Base-by-base conservation (phyloP, 345 rosid species). In the Cardiospermum halicacabum region DNA sequence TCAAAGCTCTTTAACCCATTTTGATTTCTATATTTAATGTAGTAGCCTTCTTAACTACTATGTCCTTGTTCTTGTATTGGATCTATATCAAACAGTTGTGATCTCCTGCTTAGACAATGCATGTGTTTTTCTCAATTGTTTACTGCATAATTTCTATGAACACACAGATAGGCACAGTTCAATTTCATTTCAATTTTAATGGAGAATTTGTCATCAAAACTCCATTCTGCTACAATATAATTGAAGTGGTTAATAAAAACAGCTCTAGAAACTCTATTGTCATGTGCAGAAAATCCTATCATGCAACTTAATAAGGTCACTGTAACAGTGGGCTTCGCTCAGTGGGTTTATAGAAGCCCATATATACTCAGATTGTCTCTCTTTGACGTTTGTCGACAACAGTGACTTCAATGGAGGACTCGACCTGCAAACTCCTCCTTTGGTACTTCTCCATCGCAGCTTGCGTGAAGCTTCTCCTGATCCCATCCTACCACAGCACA, bases 401-500 rank as follows among this genome's bases (percentile, higher is more conserved):
- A 1, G 11, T 47, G 51, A 51, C 49, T 45, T 18, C 43, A 15
- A 68, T 73, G 77, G 77, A 53, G 40, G 45, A 47, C 53, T 19
- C 53, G 28, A 18, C 66, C 53, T 57, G 19, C 11, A 75, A 74
- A 64, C 73, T 83, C 15, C 73, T 83, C 13, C 40, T 84, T 22
- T 87, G 95, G 97, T 83, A 79, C 80, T 78, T 80, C 62, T 85
- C 83, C 65, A 57, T 67, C 2, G 82, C 83, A 6, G 74, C 87
- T 16, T 65, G 84, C 71, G 40, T 91, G 40, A 94, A 94, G 76
- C 80, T 94, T 57, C 77, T 91, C 12, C 80, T 94, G 36, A 77
- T 87, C 19, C 96, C 97, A 13, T 78, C 99, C 1, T 89, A 89
- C 67, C 82, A 79, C 69, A 88, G 92, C 70, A 91, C 99, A 0